Percentiles rank a stretch among this genome's conserved stretches.
Conservation (phyloP, 345 rosid species). For the Alliaria petiolata region DNA sequence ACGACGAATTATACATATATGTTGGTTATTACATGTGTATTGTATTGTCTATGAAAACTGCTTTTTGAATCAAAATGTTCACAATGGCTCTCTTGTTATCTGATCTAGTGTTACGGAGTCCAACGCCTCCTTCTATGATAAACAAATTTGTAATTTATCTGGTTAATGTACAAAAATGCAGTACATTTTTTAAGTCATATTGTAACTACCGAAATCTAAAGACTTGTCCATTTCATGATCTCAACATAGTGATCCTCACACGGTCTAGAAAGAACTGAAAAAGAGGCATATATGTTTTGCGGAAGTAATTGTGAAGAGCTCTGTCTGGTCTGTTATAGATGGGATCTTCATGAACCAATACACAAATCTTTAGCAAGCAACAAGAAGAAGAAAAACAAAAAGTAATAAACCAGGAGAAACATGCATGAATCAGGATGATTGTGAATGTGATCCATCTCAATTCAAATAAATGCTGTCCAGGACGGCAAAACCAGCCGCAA, state of each 20-base stretch:
- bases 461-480: conserved; percentile 85
- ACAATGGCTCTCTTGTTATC: too few relatives aligned
- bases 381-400: neutral
- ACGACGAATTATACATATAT: neutral
- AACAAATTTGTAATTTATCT: too few relatives aligned
- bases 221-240: neutral
- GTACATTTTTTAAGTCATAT: neutral
- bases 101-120: too few relatives aligned
- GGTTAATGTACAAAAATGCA: too few relatives aligned
- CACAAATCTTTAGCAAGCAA: conserved; percentile 13
- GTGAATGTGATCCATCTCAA: conserved; percentile 33
- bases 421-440: neutral
- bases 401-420: neutral
- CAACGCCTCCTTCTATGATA: too few relatives aligned
- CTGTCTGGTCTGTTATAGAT: neutral
- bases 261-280: neutral
- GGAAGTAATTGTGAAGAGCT: neutral
- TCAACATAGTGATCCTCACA: neutral
- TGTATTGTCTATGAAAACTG: too few relatives aligned
- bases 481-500: conserved; percentile 90
- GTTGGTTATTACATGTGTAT: neutral
- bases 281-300: neutral
- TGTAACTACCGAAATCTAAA: neutral
- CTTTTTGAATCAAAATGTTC: too few relatives aligned
- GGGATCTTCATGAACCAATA: neutral